Conservation (phyloP, 805 yeast genomes). For the Saccharomycopsis guyanensis region DNA sequence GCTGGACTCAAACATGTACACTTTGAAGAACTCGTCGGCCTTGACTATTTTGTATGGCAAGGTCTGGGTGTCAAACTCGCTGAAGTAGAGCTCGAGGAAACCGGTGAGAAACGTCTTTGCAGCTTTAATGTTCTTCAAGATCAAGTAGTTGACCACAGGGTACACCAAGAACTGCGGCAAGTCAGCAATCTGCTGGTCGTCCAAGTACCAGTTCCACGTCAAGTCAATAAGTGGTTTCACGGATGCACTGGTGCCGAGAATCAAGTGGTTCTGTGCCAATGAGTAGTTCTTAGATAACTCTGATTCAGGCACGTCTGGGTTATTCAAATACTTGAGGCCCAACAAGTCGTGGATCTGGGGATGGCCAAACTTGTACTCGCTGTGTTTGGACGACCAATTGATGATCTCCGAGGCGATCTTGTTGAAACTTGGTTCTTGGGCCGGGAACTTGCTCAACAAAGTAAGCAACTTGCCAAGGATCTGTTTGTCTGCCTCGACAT, state of each 20-base stretch:
- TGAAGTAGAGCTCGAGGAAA: constrained; percentile 25
- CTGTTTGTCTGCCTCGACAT: constrained; percentile 24
- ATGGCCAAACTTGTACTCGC: constrained; percentile 59
- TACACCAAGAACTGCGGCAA: constrained; percentile 2
- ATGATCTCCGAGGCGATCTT: constrained; percentile 60
- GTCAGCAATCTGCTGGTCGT: constrained; percentile 16
- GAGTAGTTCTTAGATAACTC: constrained; percentile 2
- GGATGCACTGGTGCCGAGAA: constrained; percentile 50
- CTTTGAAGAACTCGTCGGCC: constrained; percentile 28
- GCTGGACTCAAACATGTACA: constrained; percentile 28
- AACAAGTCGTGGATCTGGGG: constrained; percentile 64
- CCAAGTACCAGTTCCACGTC: constrained; percentile 39
- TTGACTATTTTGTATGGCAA: constrained; percentile 24
- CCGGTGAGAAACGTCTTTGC: constrained; percentile 30
- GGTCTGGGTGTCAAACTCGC: constrained; percentile 19
- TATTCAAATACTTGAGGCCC: constrained; percentile 54
- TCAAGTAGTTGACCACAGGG: constrained; percentile 19
- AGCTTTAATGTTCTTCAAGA: constrained; percentile 31
- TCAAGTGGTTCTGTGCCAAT: constrained; percentile 60
- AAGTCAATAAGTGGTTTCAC: constrained; percentile 28
- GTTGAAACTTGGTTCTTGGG: constrained; percentile 52
- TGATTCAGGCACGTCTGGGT: neutral
- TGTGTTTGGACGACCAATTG: constrained; percentile 46
- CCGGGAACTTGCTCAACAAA: constrained; percentile 35
- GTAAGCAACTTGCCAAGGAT: constrained; percentile 33